Conservation (phyloP, 352 stramenopile species). For the Phytophthora colocasiae region DNA sequence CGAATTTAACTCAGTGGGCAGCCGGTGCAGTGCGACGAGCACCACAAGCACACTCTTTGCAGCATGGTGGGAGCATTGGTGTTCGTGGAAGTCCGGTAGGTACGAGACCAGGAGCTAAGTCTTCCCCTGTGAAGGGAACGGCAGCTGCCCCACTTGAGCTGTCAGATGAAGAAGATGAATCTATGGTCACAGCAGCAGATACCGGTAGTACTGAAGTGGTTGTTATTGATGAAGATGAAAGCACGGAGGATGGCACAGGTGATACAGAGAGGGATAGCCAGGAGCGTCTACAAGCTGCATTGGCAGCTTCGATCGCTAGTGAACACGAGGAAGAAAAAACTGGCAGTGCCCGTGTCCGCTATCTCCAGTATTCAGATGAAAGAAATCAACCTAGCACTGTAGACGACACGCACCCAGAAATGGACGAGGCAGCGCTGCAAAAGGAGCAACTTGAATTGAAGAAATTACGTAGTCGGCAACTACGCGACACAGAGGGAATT, state of each 20-base stretch:
- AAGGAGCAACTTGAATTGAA: conserved; percentile 77
- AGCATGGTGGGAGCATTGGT: conserved; percentile 36
- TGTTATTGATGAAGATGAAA: conserved; percentile 41
- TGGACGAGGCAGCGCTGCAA: conserved; percentile 51
- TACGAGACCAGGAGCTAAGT: background rate
- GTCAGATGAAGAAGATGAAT: conserved; percentile 27
- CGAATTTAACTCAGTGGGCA: conserved; percentile 90
- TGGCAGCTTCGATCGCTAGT: conserved; percentile 45
- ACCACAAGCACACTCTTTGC: conserved; percentile 66
- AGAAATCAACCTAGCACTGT: conserved; percentile 9
- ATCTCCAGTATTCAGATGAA: conserved; percentile 54
- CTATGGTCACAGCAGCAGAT: conserved; percentile 1
- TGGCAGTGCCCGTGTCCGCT: conserved; percentile 32
- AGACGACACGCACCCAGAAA: conserved; percentile 20
- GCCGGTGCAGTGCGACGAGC: conserved; percentile 78
- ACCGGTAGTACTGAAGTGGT: conserved; percentile 17
- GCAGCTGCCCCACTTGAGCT: conserved; percentile 21
- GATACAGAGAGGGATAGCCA: conserved; percentile 20
- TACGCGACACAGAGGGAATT: conserved; percentile 94
- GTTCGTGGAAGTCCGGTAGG: conserved; percentile 15
- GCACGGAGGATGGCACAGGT: conserved; percentile 4
- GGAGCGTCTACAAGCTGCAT: conserved; percentile 38
- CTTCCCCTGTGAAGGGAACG: conserved; percentile 7
- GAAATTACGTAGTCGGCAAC: conserved; percentile 75
- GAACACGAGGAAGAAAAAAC: conserved; percentile 34